These are phyloP conservation scores for Zopfochytrium polystomum DNA, from an alignment of 371 early-diverging fungal species.

Conservation along the genomic window DNA sequence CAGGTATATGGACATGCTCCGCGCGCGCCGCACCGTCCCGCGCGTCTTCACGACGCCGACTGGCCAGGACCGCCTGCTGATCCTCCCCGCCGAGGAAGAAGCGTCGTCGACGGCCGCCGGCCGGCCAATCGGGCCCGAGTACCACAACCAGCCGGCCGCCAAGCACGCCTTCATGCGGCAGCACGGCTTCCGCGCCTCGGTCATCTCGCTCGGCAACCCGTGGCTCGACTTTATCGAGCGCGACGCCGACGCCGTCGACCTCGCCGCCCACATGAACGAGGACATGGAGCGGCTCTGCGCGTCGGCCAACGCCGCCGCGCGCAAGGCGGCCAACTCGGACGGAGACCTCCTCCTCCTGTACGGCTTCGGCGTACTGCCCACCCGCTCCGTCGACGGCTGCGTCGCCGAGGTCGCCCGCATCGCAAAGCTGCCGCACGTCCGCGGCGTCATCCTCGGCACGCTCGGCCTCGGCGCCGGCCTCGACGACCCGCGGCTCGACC, in stretches of 20 bases:
- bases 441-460: constrained; percentile 43
- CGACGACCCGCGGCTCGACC: constrained; percentile 42
- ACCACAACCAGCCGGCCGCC: constrained; percentile 15
- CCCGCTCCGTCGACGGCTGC: constrained; percentile 24
- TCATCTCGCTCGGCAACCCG: constrained; percentile 25
- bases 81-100: constrained; percentile 23
- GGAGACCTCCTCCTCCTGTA: constrained; percentile 26
- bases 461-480: constrained; percentile 33
- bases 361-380: constrained; percentile 41
- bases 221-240: constrained; percentile 27
- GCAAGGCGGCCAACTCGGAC: no score
- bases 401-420: constrained; percentile 36
- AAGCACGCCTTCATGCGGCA: constrained; percentile 23
- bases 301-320: no score
- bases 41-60: constrained; percentile 12
- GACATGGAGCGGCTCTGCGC: constrained; percentile 33
- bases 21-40: constrained; percentile 7
- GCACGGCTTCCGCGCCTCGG: constrained; percentile 19
- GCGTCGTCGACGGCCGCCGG: constrained; percentile 14
- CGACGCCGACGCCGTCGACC: constrained; percentile 14
- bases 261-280: constrained; percentile 32
- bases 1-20: background rate
- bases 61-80: constrained; percentile 17
- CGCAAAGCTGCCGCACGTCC: constrained; percentile 19
- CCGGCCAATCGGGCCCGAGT: constrained; percentile 26